These are phyloP conservation scores for Globisporangium canariense DNA, from an alignment of 352 stramenopile species.

Conservation along the genomic window DNA sequence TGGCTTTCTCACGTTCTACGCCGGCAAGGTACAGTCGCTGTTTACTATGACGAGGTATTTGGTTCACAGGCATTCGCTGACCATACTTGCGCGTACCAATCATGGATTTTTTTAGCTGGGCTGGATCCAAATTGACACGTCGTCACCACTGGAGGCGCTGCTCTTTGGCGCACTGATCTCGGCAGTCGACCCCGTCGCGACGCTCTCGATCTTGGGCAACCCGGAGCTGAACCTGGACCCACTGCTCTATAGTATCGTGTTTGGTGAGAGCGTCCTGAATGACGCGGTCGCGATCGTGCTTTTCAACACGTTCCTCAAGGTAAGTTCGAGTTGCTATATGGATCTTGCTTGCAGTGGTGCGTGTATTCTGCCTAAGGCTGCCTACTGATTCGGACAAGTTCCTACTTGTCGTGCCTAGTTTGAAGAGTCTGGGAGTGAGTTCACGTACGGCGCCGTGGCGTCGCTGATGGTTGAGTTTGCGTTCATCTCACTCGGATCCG, in stretches of 20 bases:
- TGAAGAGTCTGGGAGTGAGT: slow-evolving; percentile 73
- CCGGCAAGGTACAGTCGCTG: slow-evolving; percentile 43
- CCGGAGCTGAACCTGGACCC: slow-evolving; percentile 90
- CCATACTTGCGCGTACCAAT: too few species aligned
- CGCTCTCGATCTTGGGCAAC: slow-evolving; percentile 94
- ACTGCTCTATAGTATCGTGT: slow-evolving; percentile 91
- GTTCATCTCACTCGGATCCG: slow-evolving; percentile 74
- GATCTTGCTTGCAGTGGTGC: background rate
- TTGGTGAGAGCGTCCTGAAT: slow-evolving; percentile 97
- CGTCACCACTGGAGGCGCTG: slow-evolving; percentile 92
- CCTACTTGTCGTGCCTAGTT: slow-evolving; percentile 28
- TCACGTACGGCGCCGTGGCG: slow-evolving; percentile 56
- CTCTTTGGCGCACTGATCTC: slow-evolving; percentile 96
- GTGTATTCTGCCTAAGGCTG: background rate
- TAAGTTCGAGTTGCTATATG: slow-evolving; percentile 14
- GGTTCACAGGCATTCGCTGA: too few species aligned
- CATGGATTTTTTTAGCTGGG: slow-evolving; percentile 28
- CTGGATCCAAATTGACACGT: slow-evolving; percentile 88
- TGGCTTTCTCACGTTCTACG: slow-evolving; percentile 90
- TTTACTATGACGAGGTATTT: background rate
- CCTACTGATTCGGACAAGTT: slow-evolving; percentile 4
- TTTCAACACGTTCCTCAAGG: slow-evolving; percentile 95
- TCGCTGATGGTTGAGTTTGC: slow-evolving; percentile 73
- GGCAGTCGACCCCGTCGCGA: slow-evolving; percentile 95
- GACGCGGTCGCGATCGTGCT: slow-evolving; percentile 97